Percentiles rank a stretch among this genome's conserved stretches.
These are phyloP conservation scores for Hyphodiscus sp. DNA, from an alignment of 2,329 filamentous ascomycete genomes.

Conservation along the genomic window DNA sequence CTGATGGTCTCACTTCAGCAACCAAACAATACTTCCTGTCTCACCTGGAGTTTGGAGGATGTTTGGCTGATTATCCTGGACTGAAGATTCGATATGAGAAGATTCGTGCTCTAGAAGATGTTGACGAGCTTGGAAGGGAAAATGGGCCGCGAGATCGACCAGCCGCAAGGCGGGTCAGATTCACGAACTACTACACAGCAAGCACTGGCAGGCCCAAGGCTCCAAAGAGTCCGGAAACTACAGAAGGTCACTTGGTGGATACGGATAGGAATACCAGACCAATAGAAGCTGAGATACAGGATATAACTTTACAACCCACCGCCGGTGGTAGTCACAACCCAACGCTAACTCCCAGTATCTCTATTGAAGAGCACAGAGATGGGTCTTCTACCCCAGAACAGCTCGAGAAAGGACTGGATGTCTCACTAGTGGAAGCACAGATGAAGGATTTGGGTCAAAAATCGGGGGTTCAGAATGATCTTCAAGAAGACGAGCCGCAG, in stretches of 20 bases:
- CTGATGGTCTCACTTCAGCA: constrained; percentile 58
- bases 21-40: constrained; percentile 69
- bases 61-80: constrained; percentile 68
- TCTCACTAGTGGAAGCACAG: constrained; percentile 13
- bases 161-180: constrained; percentile 54
- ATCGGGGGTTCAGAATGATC: constrained; percentile 22
- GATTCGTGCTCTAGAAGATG: constrained; percentile 65
- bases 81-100: constrained; percentile 64
- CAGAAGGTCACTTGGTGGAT: constrained; percentile 10
- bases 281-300: constrained; percentile 17
- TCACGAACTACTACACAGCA: constrained; percentile 88
- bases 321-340: constrained; percentile 6
- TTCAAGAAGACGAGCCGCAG: constrained; percentile 12
- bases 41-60: constrained; percentile 76
- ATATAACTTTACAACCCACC: constrained; percentile 15
- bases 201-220: constrained; percentile 65
- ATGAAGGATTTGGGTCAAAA: constrained; percentile 22
- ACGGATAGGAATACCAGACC: constrained; percentile 13
- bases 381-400: constrained; percentile 28
- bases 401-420: constrained; percentile 23
- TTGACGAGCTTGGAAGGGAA: constrained; percentile 45
- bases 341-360: constrained; percentile 29
- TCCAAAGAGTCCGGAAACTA: constrained; percentile 35
- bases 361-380: constrained; percentile 39
- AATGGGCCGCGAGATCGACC: constrained; percentile 16